Evolutionary conservation across 1,284 basidiomycete genomes (phyloP).

Genomic region (Afroboletus lepidellus): DNA sequence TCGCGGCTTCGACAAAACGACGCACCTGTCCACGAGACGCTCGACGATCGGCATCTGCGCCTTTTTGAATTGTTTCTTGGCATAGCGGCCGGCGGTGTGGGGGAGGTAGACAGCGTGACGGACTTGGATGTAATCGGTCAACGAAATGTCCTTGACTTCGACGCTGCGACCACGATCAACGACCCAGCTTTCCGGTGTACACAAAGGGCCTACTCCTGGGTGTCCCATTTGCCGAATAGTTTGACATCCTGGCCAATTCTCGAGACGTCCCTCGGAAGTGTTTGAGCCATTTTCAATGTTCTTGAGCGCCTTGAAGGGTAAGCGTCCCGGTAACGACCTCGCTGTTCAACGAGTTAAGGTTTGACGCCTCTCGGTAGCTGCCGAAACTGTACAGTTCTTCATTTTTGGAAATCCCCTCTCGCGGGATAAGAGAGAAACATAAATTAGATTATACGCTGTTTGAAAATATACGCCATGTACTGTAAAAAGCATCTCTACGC

Average conservation of each 20-base stretch:
- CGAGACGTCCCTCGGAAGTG: conserved; percentile 83
- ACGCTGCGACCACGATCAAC: conserved; percentile 54
- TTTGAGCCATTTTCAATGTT: conserved; percentile 56
- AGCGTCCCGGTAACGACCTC: conserved; percentile 25
- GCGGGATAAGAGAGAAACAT: neutral
- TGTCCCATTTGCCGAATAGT: conserved; percentile 97
- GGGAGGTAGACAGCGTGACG: conserved; percentile 97
- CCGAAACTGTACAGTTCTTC: conserved; percentile 34
- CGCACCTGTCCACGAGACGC: conserved; percentile 95
- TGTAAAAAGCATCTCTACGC: neutral
- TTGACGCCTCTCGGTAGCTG: conserved; percentile 19
- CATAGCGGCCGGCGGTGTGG: conserved; percentile 98
- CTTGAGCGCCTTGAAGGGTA: conserved; percentile 34
- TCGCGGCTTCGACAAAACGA: neutral
- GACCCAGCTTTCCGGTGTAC: conserved; percentile 6
- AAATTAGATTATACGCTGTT: conserved; percentile 1
- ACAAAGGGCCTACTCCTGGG: conserved; percentile 75
- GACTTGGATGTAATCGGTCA: conserved; percentile 99
- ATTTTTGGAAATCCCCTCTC: neutral
- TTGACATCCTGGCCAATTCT: conserved; percentile 87
- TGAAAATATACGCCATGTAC: conserved; percentile 14
- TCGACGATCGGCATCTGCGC: conserved; percentile 99
- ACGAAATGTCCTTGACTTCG: conserved; percentile 98
- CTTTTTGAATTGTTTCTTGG: conserved; percentile 99
- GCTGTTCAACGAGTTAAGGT: conserved; percentile 29